Percentiles rank a stretch among this genome's conserved stretches.
Evolutionary conservation across 805 yeast species (phyloP).

Genomic region (Saturnispora besseyi): DNA sequence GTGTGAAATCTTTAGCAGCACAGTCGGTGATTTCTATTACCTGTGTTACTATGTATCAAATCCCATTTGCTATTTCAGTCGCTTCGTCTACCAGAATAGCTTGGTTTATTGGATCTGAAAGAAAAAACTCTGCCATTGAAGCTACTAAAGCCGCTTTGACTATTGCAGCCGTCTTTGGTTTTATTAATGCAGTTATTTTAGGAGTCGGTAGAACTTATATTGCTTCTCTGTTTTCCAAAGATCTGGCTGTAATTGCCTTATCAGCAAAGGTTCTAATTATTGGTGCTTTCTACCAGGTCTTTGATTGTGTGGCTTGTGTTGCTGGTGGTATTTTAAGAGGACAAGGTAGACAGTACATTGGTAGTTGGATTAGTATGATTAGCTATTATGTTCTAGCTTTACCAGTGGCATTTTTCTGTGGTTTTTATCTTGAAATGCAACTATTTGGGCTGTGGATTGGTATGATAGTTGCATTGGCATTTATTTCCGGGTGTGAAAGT

Average conservation of each 20-base stretch:
- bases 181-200: constrained; percentile 38
- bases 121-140: constrained; percentile 29
- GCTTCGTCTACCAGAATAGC: constrained; percentile 52
- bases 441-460: constrained; percentile 62
- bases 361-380: constrained; percentile 48
- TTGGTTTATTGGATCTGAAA: constrained; percentile 39
- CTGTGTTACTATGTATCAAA: constrained; percentile 42
- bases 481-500: constrained; percentile 39
- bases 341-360: constrained; percentile 63
- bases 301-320: constrained; percentile 61
- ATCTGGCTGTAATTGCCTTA: constrained; percentile 43
- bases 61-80: constrained; percentile 51
- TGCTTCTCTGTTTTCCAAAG: constrained; percentile 51
- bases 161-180: constrained; percentile 30
- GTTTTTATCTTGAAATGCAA: constrained; percentile 42
- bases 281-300: constrained; percentile 59
- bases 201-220: constrained; percentile 35
- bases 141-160: constrained; percentile 32
- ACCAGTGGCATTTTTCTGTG: constrained; percentile 47
- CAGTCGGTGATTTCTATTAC: constrained; percentile 40
- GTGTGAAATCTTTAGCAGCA: constrained; percentile 45
- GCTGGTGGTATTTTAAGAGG: constrained; percentile 74
- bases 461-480: constrained; percentile 41
- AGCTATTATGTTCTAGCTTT: constrained; percentile 55
- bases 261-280: constrained; percentile 49